Percentiles rank a stretch among this genome's conserved stretches.
These are phyloP conservation scores for Darksidea phi DNA, from an alignment of 495 filamentous ascomycete genomes.

Conservation along the genomic window DNA sequence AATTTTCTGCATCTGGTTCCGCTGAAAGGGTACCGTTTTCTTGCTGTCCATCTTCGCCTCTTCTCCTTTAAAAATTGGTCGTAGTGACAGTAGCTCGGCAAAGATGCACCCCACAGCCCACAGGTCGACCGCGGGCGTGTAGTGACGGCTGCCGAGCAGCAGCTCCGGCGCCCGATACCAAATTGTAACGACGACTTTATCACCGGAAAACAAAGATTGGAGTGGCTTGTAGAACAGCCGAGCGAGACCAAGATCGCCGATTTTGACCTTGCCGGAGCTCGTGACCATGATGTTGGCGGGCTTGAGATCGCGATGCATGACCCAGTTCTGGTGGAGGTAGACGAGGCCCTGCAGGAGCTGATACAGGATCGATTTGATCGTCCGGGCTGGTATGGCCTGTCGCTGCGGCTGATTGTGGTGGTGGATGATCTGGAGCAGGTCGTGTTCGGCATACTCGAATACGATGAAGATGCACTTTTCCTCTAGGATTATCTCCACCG, in stretches of 20 bases:
- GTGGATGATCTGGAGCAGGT: conserved; percentile 96
- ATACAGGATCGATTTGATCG: conserved; percentile 88
- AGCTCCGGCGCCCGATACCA: conserved; percentile 98
- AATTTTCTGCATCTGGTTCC: conserved; percentile 98
- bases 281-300: conserved; percentile 99
- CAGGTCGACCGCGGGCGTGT: conserved; percentile 93
- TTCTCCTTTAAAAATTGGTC: conserved; percentile 97
- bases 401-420: conserved; percentile 88
- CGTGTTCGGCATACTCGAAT: conserved; percentile 97
- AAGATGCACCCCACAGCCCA: conserved; percentile 99
- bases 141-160: conserved; percentile 85
- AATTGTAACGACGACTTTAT: conserved; percentile 98
- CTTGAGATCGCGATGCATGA: conserved; percentile 93
- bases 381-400: conserved; percentile 80
- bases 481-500: conserved; percentile 95
- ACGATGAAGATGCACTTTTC: conserved; percentile 99
- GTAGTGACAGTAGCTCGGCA: conserved; percentile 83
- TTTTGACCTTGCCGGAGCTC: conserved; percentile 80
- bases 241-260: conserved; percentile 89
- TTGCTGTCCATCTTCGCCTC: conserved; percentile 99
- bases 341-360: conserved; percentile 91
- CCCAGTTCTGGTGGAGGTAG: conserved; percentile 96
- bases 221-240: conserved; percentile 92
- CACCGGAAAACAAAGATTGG: conserved; percentile 84
- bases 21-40: conserved; percentile 94